Evolutionary conservation across 768 basidiomycete genomes (phyloP).

Genomic region (Vararia minispora): DNA sequence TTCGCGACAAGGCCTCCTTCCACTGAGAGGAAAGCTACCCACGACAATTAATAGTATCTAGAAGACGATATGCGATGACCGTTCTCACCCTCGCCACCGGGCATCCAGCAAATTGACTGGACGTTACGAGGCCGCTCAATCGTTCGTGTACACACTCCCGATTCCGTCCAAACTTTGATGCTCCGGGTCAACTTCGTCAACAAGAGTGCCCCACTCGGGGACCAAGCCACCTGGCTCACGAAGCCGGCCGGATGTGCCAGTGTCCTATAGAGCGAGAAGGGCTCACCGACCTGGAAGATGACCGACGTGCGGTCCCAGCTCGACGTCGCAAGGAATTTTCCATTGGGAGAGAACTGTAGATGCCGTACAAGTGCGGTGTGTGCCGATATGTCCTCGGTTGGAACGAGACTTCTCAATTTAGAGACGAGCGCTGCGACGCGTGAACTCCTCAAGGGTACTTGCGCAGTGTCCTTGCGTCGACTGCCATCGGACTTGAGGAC

Average conservation of each 20-base stretch:
- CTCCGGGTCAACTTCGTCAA: constrained; percentile 55
- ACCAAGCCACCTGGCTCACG: constrained; percentile 72
- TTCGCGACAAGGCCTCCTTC: constrained; percentile 52
- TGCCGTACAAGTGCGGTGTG: constrained; percentile 62
- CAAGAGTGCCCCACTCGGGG: constrained; percentile 48
- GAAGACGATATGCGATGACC: not conserved
- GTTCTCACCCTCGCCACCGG: constrained; percentile 42
- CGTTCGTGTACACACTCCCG: constrained; percentile 56
- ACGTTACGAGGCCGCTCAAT: constrained; percentile 46
- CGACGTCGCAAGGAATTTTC: constrained; percentile 62
- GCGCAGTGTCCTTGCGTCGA: constrained; percentile 12
- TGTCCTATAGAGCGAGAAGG: constrained; percentile 47
- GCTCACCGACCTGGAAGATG: constrained; percentile 53
- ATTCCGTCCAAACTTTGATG: constrained; percentile 65
- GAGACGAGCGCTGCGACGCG: constrained; percentile 47
- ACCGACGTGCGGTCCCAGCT: constrained; percentile 67
- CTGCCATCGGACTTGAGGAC: constrained; percentile 9
- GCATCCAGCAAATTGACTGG: constrained; percentile 61
- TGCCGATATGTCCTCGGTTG: constrained; percentile 49
- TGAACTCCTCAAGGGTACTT: constrained; percentile 31
- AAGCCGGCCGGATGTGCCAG: constrained; percentile 64
- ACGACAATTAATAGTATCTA: not conserved
- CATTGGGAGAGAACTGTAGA: constrained; percentile 69
- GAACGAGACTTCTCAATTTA: constrained; percentile 39
- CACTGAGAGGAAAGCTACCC: constrained; percentile 56